phyloP scores from a whole-genome alignment of 768 basidiomycete genomes.

The Auriscalpium orientale region DNA sequence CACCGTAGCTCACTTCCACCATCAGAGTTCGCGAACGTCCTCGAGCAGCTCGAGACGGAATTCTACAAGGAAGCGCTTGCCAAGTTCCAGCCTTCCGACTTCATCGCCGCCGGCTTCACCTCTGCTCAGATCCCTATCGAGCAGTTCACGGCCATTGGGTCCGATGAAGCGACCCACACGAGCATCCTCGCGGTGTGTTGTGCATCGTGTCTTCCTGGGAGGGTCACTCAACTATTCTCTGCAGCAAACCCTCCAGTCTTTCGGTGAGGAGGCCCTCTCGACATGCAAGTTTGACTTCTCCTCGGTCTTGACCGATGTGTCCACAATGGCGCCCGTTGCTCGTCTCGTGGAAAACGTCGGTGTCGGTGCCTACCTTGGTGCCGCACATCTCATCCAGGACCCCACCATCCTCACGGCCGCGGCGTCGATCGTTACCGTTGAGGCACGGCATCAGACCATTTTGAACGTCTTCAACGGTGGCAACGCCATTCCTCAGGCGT shows the following conservation, averaged over 20 bases:
- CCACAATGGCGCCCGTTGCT: conserved; percentile 62
- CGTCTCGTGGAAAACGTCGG: conserved; percentile 74
- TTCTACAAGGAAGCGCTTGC: conserved; percentile 63
- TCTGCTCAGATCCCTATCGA: conserved; percentile 47
- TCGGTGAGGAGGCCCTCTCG: conserved; percentile 47
- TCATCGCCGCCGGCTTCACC: conserved; percentile 56
- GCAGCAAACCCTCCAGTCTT: conserved; percentile 41
- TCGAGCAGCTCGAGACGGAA: conserved; percentile 63
- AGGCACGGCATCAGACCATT: conserved; percentile 77
- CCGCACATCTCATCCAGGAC: conserved; percentile 53
- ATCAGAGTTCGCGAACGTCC: conserved; percentile 66
- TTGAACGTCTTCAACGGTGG: conserved; percentile 64
- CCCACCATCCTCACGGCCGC: conserved; percentile 57
- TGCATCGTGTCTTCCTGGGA: no score
- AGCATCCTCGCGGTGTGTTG: conserved; percentile 40
- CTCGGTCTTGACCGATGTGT: conserved; percentile 51
- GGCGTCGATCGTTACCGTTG: conserved; percentile 67
- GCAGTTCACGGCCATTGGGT: conserved; percentile 51
- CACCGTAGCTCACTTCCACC: conserved; percentile 10
- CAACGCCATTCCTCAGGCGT: conserved; percentile 55
- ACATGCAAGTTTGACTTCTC: conserved; percentile 66
- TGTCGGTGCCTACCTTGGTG: conserved; percentile 72
- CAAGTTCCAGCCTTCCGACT: conserved; percentile 60
- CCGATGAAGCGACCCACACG: conserved; percentile 58
- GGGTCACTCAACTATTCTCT: neutral